phyloP scores from a whole-genome alignment of 257 asterid genomes.

The Dorcoceras hygrometricum region DNA sequence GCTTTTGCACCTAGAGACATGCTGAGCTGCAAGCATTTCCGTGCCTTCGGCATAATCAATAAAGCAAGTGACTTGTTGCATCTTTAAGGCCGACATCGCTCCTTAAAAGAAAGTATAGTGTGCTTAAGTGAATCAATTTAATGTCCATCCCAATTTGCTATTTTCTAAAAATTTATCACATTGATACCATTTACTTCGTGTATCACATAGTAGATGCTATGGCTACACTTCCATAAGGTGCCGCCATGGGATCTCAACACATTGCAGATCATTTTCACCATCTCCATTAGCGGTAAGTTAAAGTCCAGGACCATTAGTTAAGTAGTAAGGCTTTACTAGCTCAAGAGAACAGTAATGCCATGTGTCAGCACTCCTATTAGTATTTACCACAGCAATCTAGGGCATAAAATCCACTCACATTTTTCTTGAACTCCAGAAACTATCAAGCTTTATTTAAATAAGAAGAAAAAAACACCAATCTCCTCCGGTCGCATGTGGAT shows the following conservation, averaged over 20 bases:
- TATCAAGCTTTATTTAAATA: too few species aligned
- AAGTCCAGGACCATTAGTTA: not conserved
- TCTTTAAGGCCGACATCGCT: not conserved
- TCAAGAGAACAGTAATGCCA: not conserved
- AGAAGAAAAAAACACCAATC: too few species aligned
- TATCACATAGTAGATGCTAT: too few species aligned
- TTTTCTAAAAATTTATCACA: too few species aligned
- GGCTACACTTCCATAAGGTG: not conserved
- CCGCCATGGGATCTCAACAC: too few species aligned
- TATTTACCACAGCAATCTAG: not conserved
- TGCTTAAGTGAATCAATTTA: too few species aligned
- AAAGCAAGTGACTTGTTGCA: not conserved
- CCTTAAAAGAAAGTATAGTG: not conserved
- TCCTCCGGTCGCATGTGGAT: too few species aligned
- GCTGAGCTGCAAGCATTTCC: too few species aligned
- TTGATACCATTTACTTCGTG: too few species aligned
- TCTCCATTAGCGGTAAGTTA: not conserved
- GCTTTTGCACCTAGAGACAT: not conserved
- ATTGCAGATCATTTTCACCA: not conserved
- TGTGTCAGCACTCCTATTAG: too few species aligned
- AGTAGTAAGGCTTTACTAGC: not conserved
- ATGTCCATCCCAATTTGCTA: not conserved
- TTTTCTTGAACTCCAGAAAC: too few species aligned
- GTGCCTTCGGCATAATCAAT: not conserved
- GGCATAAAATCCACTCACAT: too few species aligned